Evolutionary conservation across 805 yeast genomes (phyloP), one percentile per base, ranked within the genome.

Genomic region (Monosporozyma solicola): DNA sequence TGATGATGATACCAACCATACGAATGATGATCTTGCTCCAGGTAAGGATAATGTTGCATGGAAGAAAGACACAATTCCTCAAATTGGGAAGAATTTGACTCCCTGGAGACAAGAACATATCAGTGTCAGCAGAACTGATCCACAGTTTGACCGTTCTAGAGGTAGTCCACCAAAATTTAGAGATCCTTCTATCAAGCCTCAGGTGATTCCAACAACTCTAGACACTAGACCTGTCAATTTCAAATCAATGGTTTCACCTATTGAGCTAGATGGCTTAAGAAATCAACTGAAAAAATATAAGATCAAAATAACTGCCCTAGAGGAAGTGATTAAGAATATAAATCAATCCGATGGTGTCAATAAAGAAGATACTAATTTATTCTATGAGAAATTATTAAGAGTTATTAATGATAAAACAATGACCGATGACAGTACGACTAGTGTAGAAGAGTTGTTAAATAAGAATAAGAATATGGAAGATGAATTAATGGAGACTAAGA

Each of bases 211-310:
- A 20, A 13, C 15, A 7, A 6, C 43, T 7, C 20, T 39, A 3
- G 43, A 39, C 3, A 39, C 43, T 10, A 16, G 25, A 8, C 43
- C 43, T 16, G 43, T 39, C 11, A 39, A 39, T 8, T 22, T 39
- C 25, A 39, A 39, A 20, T 7, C 43, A 8, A 4, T 39, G 8
- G 6, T 20, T 11, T 31, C 33, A 7, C 22, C 39, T 5, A 20
- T 7, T 27, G 49, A 33, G 8, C 15, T 46, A 9, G 48, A 46
- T 15, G 13, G 20, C 3, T 55, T 78, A 47, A 64, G 72, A 50
- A 64, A 65, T 48, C 75, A 77, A 49, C 56, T 79, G 13, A 76
- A 76, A 10, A 67, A 69, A 11, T 69, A 75, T 39, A 75, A 72
- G 54, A 64, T 69, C 24, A 72, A 66, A 51, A 63, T 68, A 3